Evolutionary conservation across 2,329 filamentous ascomycete species (phyloP).

Genomic region (Sordariomycetes sp.): DNA sequence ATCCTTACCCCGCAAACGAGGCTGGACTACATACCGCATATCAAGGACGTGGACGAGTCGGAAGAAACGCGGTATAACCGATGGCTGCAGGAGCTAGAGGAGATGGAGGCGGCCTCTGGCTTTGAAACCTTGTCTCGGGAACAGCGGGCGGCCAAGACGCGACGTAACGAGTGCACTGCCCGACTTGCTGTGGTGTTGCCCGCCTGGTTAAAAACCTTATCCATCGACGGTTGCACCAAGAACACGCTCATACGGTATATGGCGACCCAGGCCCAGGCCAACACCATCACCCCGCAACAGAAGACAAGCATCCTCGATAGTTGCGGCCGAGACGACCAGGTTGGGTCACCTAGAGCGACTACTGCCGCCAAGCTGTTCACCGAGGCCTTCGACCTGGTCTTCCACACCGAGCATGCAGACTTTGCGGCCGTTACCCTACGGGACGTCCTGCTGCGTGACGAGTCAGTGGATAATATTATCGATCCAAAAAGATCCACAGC

Average conservation of each 20-base stretch:
- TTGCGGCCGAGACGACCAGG: conserved; percentile 26
- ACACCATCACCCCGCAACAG: conserved; percentile 41
- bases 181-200: conserved; percentile 43
- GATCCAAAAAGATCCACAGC: conserved; percentile 39
- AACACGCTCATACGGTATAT: conserved; percentile 42
- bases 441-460: conserved; percentile 42
- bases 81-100: conserved; percentile 47
- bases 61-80: conserved; percentile 43
- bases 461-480: conserved; percentile 40
- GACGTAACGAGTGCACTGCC: conserved; percentile 39
- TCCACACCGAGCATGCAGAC: conserved; percentile 23
- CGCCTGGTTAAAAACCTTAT: conserved; percentile 37
- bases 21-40: conserved; percentile 48
- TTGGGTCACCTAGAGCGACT: conserved; percentile 28
- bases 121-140: conserved; percentile 42
- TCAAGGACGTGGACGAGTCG: conserved; percentile 44
- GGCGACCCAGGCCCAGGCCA: conserved; percentile 34
- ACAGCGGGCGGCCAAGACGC: conserved; percentile 37
- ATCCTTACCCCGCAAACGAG: conserved; percentile 49
- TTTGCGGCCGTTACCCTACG: conserved; percentile 33
- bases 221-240: conserved; percentile 35
- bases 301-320: conserved; percentile 40
- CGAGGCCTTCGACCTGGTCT: conserved; percentile 45
- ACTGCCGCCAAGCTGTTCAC: conserved; percentile 38
- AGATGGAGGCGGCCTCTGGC: conserved; percentile 45